phyloP scores from a whole-genome alignment of 768 basidiomycete genomes.

The Mycena galericulata region DNA sequence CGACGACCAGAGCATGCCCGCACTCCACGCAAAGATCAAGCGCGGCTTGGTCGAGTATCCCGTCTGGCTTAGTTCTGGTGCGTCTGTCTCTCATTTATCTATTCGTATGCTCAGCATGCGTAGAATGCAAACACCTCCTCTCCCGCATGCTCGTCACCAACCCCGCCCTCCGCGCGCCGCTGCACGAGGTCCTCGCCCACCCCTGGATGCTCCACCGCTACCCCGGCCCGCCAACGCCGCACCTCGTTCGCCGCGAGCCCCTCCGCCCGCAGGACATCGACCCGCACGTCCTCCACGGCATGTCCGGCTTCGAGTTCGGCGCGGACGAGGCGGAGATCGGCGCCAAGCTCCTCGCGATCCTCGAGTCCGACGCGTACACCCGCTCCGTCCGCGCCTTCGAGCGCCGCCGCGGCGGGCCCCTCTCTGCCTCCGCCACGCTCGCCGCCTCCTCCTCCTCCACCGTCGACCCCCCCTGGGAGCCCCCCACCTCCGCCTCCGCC shows the following conservation, averaged over 20 bases:
- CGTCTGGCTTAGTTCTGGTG: constrained; percentile 94
- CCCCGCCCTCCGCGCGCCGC: constrained; percentile 83
- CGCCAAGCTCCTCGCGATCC: constrained; percentile 73
- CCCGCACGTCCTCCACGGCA: constrained; percentile 84
- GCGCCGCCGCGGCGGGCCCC: constrained; percentile 66
- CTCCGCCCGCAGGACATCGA: constrained; percentile 92
- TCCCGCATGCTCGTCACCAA: constrained; percentile 97
- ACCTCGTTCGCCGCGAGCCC: constrained; percentile 91
- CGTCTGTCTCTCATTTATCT: constrained; percentile 44
- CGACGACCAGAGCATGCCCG: constrained; percentile 99
- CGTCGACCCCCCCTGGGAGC: constrained; percentile 63
- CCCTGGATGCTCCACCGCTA: constrained; percentile 95
- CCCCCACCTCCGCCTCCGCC: constrained; percentile 62
- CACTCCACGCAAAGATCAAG: constrained; percentile 98
- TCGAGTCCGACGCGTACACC: constrained; percentile 83
- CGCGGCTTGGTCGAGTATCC: constrained; percentile 97
- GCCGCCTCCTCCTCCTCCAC: constrained; percentile 78
- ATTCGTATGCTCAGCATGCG: background rate
- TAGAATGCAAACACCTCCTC: constrained; percentile 95
- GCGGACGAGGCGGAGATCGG: constrained; percentile 84
- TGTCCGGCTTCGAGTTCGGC: constrained; percentile 98
- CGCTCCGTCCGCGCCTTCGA: constrained; percentile 86
- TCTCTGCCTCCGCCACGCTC: constrained; percentile 74
- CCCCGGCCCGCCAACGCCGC: constrained; percentile 80
- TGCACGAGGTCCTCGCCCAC: constrained; percentile 87